Conservation (phyloP, 2,329 filamentous ascomycete species). For the Teratosphaeria nubilosa region DNA sequence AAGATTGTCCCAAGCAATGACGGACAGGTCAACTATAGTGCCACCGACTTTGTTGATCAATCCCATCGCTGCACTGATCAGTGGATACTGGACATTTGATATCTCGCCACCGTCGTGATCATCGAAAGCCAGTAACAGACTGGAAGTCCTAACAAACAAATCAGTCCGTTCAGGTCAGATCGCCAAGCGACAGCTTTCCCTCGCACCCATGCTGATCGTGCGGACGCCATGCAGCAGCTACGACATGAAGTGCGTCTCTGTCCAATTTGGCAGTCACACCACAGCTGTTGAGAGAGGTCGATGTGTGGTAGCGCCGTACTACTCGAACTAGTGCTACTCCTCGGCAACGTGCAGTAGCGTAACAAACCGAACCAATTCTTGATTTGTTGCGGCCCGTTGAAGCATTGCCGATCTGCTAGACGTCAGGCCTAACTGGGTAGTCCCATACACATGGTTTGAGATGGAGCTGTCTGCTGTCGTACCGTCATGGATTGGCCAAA, state of each 20-base stretch:
- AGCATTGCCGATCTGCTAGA: neutral
- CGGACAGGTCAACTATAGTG: constrained; percentile 26
- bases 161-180: neutral
- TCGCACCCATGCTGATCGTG: neutral
- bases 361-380: neutral
- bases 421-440: neutral
- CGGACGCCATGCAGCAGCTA: neutral
- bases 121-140: neutral
- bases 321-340: neutral
- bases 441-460: neutral
- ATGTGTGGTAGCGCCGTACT: neutral
- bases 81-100: neutral
- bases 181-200: neutral
- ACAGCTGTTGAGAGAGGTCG: neutral
- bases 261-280: neutral
- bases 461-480: neutral
- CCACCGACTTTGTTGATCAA: constrained; percentile 13
- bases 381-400: neutral
- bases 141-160: neutral
- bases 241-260: neutral
- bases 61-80: constrained; percentile 8
- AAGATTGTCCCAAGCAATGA: constrained; percentile 31
- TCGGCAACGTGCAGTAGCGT: neutral
- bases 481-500: neutral
- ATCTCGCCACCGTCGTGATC: neutral